Percentiles rank a stretch among this genome's conserved stretches.
These are phyloP conservation scores for Pichia nakasei DNA, from an alignment of 805 yeast species.

Conservation along the genomic window DNA sequence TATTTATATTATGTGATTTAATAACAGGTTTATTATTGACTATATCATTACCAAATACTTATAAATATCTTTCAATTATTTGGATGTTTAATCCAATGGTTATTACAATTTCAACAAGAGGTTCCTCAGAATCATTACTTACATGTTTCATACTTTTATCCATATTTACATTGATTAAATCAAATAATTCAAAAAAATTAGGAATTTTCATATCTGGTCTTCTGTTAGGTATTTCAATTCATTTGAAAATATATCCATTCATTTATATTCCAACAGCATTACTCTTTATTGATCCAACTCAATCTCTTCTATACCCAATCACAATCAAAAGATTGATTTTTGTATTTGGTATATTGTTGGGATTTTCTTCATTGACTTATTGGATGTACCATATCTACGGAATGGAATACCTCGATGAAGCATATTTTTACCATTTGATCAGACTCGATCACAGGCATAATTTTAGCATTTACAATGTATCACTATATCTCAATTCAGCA, in stretches of 20 bases:
- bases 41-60: conserved; percentile 9
- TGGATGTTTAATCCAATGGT: conserved; percentile 97
- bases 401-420: conserved; percentile 60
- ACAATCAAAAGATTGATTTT: conserved; percentile 37
- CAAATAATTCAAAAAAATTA: background rate
- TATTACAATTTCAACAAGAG: conserved; percentile 83
- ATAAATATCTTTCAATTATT: conserved; percentile 24
- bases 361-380: conserved; percentile 41
- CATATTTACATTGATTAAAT: conserved; percentile 37
- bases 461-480: conserved; percentile 77
- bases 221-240: conserved; percentile 69
- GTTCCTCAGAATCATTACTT: conserved; percentile 84
- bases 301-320: conserved; percentile 31
- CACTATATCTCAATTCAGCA: conserved; percentile 56
- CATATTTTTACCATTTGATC: conserved; percentile 74
- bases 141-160: conserved; percentile 66
- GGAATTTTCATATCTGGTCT: conserved; percentile 31
- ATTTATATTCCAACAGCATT: conserved; percentile 74
- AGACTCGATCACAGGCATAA: conserved; percentile 93
- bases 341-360: conserved; percentile 29
- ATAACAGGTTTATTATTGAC: conserved; percentile 64
- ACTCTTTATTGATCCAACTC: conserved; percentile 23
- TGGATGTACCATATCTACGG: conserved; percentile 69
- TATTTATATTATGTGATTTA: conserved; percentile 73
- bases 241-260: conserved; percentile 86